phyloP scores from a whole-genome alignment of 257 asterid species.

The Solanum chilense region DNA sequence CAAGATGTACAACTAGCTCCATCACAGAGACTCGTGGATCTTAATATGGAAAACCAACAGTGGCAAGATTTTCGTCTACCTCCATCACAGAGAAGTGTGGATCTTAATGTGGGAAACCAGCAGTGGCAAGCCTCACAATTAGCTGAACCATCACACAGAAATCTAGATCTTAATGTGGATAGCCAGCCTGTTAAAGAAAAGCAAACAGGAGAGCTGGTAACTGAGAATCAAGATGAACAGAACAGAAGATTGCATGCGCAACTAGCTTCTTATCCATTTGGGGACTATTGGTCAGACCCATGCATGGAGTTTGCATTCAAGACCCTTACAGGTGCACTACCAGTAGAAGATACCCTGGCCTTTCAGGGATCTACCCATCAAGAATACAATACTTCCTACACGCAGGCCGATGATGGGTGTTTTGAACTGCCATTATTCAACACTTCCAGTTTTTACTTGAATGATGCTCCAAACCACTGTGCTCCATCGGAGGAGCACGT shows the following conservation, averaged over 20 bases:
- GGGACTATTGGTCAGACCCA: constrained; percentile 30
- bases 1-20: background rate
- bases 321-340: constrained; percentile 36
- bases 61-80: background rate
- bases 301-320: constrained; percentile 33
- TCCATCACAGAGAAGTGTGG: background rate
- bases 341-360: constrained; percentile 16
- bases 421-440: constrained; percentile 9
- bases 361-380: constrained; percentile 5
- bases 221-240: constrained; percentile 5
- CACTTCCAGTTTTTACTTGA: constrained; percentile 14
- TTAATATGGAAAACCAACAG: background rate
- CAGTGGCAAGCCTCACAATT: background rate
- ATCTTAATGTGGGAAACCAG: background rate
- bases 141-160: background rate
- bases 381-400: background rate
- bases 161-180: background rate
- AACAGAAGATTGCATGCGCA: constrained; percentile 1
- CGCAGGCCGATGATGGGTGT: background rate
- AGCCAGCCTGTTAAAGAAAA: background rate
- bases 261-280: constrained; percentile 9
- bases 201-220: background rate
- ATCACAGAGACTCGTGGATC: background rate
- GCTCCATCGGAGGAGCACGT: constrained; percentile 8
- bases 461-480: constrained; percentile 5